Evolutionary conservation across 345 rosid species (phyloP).

Genomic region (Brassica cretica): DNA sequence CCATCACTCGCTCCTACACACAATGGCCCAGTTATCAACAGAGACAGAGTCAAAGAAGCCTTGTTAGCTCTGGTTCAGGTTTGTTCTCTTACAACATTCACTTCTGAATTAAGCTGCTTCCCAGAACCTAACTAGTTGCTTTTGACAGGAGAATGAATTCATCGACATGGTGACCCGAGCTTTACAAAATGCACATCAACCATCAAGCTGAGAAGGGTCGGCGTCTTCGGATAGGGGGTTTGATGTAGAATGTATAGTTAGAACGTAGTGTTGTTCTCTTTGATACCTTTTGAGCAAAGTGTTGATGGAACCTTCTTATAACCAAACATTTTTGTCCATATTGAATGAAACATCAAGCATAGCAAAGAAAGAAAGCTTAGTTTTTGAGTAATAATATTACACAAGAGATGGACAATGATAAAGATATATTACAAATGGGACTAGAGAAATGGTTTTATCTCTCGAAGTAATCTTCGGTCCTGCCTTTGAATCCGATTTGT

Average conservation of each 20-base stretch:
- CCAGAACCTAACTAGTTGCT: slow-evolving; percentile 9
- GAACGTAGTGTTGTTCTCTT: slow-evolving; percentile 23
- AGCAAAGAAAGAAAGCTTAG: slow-evolving; percentile 12
- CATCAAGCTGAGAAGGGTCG: slow-evolving; percentile 32
- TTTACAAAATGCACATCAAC: slow-evolving; percentile 65
- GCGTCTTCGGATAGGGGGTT: slow-evolving; percentile 7
- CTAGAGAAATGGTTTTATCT: neutral
- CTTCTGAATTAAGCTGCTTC: slow-evolving; percentile 2
- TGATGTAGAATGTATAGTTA: slow-evolving; percentile 31
- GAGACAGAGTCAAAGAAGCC: slow-evolving; percentile 80
- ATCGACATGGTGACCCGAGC: slow-evolving; percentile 74
- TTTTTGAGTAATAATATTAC: slow-evolving; percentile 17
- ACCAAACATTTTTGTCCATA: neutral
- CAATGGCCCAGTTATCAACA: slow-evolving; percentile 52
- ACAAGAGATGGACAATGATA: neutral
- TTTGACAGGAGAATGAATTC: slow-evolving; percentile 69
- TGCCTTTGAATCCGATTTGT: slow-evolving; percentile 96
- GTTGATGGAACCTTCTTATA: neutral
- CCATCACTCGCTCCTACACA: slow-evolving; percentile 75
- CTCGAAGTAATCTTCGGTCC: slow-evolving; percentile 74
- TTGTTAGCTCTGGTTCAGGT: slow-evolving; percentile 78
- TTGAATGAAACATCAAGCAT: slow-evolving; percentile 15
- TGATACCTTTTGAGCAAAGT: slow-evolving; percentile 28
- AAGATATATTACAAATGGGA: slow-evolving; percentile 4
- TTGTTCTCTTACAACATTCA: slow-evolving; percentile 33